phyloP scores from a whole-genome alignment of 192 early-diverging fungal species.

The Kickxella alabastrina region DNA sequence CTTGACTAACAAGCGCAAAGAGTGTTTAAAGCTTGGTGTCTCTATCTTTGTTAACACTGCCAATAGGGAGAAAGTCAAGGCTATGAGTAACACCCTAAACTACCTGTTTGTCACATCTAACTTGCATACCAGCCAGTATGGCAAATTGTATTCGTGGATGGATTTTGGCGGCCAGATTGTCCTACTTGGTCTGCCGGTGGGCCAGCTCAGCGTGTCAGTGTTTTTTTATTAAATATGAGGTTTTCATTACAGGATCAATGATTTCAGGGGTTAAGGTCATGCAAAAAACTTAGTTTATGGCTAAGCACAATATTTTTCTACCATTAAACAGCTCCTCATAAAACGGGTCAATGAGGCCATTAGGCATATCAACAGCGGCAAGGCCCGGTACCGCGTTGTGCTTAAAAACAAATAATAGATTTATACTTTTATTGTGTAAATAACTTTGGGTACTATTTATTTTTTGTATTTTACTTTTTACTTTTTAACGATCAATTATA shows the following conservation, averaged over 20 bases:
- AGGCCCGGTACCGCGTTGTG: constrained; percentile 69
- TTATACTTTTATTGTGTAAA: too few relatives aligned
- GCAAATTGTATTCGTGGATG: constrained; percentile 47
- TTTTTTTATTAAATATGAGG: constrained; percentile 49
- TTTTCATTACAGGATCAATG: constrained; percentile 60
- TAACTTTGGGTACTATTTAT: too few relatives aligned
- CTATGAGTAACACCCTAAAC: constrained; percentile 18
- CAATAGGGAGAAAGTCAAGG: constrained; percentile 26
- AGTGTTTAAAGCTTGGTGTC: constrained; percentile 56
- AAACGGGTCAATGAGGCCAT: constrained; percentile 61
- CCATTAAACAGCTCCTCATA: constrained; percentile 62
- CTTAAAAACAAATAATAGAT: too few relatives aligned
- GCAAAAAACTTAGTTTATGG: constrained; percentile 64
- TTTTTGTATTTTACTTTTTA: too few relatives aligned
- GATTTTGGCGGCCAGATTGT: constrained; percentile 59
- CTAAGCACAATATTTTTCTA: constrained; percentile 60
- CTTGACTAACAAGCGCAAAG: constrained; percentile 54
- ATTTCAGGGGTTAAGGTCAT: constrained; percentile 60
- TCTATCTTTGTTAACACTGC: constrained; percentile 49
- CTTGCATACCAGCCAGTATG: constrained; percentile 45
- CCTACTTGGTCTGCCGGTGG: constrained; percentile 64
- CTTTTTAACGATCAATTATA: too few relatives aligned
- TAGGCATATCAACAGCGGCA: constrained; percentile 56
- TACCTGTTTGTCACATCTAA: constrained; percentile 37
- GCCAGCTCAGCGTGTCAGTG: constrained; percentile 47